Base-by-base conservation (phyloP, 2,329 filamentous ascomycete genomes). In the Zasmidium angulare region DNA sequence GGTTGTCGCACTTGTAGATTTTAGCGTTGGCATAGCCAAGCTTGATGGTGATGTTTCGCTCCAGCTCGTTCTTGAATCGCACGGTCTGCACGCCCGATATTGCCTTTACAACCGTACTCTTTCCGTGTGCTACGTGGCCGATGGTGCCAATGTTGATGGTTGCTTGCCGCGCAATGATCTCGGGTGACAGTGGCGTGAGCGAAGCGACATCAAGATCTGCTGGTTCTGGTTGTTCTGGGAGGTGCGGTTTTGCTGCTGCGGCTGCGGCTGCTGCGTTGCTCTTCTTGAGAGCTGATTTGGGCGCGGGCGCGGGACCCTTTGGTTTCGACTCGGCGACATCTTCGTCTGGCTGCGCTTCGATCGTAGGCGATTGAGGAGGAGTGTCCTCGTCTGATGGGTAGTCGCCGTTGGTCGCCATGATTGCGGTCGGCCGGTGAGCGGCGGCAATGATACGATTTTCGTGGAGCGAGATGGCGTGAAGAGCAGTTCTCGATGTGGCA, bases 141-240 rank as follows among this genome's bases (percentile, higher is more conserved):
- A 99, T 99, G 71, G 95, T 99, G 78, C 95, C 95, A 74, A 99
- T 95, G 82, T 99, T 99, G 68, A 99, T 97, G 58, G 95, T 99
- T 57, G 95, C 95, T 84, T 99, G 95, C 72, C 95, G 86, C 63
- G 92, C 91, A 74, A 99, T 99, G 75, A 99, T 98, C 77, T 98
- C 93, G 67, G 93, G 92, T 17, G 93, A 96, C 70, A 97, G 82
- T 59, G 95, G 93, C 67, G 84, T 91, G 70, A 99, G 82, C 55
- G 79, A 86, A 67, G 86, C 84, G 71, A 97, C 84, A 73, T 98
- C 91, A 72, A 99, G 85, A 69, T 92, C 89, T 76, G 89, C 87
- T 71, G 95, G 91, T 69, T 99, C 90, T 67, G 95, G 96, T 82
- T 99, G 95, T 69, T 92, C 90, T 70, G 95, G 95, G 59, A 91